Evolutionary conservation across 2,329 filamentous ascomycete genomes (phyloP).

Genomic region (Nemania sp.): DNA sequence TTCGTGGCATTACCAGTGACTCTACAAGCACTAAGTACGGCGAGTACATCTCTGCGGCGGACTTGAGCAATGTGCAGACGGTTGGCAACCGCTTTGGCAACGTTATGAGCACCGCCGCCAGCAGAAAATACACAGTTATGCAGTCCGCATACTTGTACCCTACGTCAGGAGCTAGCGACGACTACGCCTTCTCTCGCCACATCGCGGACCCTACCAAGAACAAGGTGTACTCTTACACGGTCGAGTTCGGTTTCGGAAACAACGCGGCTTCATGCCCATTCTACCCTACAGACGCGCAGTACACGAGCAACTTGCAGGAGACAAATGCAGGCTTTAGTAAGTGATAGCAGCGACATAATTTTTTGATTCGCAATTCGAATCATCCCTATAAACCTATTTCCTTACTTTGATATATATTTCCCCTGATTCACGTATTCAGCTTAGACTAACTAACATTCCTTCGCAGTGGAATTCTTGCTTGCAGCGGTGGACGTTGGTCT

Average conservation of each 20-base stretch:
- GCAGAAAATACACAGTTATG: conserved; percentile 54
- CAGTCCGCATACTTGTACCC: conserved; percentile 59
- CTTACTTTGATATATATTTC: background rate
- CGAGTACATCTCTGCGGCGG: conserved; percentile 58
- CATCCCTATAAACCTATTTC: background rate
- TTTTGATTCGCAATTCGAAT: background rate
- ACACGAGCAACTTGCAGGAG: conserved; percentile 59
- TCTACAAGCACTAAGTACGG: conserved; percentile 55
- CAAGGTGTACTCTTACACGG: conserved; percentile 57
- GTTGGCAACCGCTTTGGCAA: conserved; percentile 53
- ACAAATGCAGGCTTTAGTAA: conserved; percentile 58
- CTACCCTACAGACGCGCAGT: conserved; percentile 59
- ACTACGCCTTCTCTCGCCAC: conserved; percentile 61
- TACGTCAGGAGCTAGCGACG: conserved; percentile 59
- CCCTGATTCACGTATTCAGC: background rate
- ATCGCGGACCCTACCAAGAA: conserved; percentile 53
- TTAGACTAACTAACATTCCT: conserved; percentile 3
- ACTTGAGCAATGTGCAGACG: conserved; percentile 52
- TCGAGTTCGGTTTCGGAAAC: conserved; percentile 62
- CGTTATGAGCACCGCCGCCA: conserved; percentile 56
- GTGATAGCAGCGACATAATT: background rate
- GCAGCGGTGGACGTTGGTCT: conserved; percentile 45
- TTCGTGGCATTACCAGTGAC: conserved; percentile 60
- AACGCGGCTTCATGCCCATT: conserved; percentile 54
- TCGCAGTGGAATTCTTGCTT: conserved; percentile 56